Conservation (phyloP, 2,329 filamentous ascomycete species). For the Aspergillus tubingensis region DNA sequence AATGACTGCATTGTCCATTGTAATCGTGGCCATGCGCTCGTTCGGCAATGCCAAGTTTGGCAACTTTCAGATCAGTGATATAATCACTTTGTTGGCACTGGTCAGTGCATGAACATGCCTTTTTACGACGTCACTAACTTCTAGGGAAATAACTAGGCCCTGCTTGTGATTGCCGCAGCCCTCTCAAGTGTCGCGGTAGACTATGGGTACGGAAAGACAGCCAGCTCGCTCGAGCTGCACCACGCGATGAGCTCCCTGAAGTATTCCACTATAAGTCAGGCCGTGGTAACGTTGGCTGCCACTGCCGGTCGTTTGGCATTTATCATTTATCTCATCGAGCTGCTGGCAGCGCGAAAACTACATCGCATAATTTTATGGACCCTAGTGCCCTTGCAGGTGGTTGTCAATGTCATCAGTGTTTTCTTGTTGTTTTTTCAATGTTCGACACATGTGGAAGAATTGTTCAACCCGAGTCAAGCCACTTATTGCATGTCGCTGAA, state of each 20-base stretch:
- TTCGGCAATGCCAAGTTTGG: neutral
- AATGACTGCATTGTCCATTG: neutral
- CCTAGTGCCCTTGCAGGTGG: neutral
- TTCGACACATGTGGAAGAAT: neutral
- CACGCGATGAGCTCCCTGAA: neutral
- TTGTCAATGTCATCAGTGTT: slow-evolving; percentile 1
- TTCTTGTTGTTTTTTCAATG: neutral
- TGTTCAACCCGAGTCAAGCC: neutral
- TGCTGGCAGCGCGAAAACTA: neutral
- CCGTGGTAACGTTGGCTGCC: neutral
- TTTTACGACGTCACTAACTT: neutral
- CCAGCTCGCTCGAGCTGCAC: neutral
- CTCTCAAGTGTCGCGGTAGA: neutral
- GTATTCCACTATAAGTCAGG: slow-evolving; percentile 1
- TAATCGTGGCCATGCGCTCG: neutral
- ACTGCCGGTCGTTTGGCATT: neutral
- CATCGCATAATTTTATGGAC: neutral
- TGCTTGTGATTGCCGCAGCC: neutral
- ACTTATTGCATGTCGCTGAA: neutral
- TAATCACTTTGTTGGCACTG: neutral
- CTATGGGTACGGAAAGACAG: neutral
- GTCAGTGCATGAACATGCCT: neutral
- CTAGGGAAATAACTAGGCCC: neutral
- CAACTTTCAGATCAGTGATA: slow-evolving; percentile 1
- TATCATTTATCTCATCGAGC: neutral